A percentile compares a stretch with the other conserved stretches of the same genome.
These are phyloP conservation scores for Trametes sp. DNA, from an alignment of 1,284 basidiomycete genomes.

Conservation along the genomic window DNA sequence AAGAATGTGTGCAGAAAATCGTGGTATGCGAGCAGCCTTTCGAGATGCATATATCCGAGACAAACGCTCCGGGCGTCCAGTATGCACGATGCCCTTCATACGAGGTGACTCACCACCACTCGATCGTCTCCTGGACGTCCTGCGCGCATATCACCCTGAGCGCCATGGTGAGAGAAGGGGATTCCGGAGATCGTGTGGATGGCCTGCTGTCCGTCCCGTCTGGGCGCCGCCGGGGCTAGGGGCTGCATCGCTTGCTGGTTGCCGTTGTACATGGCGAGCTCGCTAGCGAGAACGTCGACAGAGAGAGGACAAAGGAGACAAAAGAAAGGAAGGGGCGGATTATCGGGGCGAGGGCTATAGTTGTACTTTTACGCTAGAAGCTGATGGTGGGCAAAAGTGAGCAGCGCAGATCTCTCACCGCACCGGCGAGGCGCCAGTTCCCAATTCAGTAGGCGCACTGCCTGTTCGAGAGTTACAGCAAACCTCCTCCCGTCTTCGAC, in stretches of 20 bases:
- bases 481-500: no score
- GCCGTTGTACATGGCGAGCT: constrained; percentile 7
- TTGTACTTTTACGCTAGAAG: background rate
- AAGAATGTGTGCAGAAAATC: background rate
- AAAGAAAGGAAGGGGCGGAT: background rate
- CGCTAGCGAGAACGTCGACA: background rate
- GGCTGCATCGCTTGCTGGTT: background rate
- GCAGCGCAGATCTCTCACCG: background rate
- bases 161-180: constrained; percentile 5
- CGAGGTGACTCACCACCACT: no score
- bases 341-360: background rate
- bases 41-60: no score
- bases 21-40: no score
- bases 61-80: no score
- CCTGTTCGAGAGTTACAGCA: background rate
- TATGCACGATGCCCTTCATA: no score
- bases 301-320: background rate
- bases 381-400: background rate
- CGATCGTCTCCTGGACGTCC: background rate
- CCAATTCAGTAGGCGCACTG: no score
- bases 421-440: no score
- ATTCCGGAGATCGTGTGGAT: background rate
- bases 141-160: no score
- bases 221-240: background rate
- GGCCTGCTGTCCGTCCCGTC: background rate